These are phyloP conservation scores for Elaeagnus macrophylla DNA, from an alignment of 306 rosid genomes.

Conservation along the genomic window DNA sequence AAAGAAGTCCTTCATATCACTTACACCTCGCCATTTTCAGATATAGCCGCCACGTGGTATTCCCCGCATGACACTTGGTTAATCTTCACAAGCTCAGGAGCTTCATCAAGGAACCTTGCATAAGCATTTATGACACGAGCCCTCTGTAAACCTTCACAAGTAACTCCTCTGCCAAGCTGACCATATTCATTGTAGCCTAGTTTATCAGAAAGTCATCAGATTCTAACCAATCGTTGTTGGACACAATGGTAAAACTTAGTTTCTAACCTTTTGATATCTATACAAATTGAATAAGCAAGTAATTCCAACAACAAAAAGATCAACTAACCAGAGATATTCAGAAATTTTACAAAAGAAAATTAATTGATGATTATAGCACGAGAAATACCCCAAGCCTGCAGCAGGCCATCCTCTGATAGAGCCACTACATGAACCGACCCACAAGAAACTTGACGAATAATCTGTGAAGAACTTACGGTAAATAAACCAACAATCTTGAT, in stretches of 20 bases:
- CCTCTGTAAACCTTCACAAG: slow-evolving; percentile 87
- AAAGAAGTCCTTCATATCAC: slow-evolving; percentile 60
- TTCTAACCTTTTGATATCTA: slow-evolving; percentile 11
- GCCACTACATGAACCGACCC: slow-evolving; percentile 88
- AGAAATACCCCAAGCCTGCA: slow-evolving; percentile 89
- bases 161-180: slow-evolving; percentile 95
- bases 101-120: slow-evolving; percentile 85
- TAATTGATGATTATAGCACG: slow-evolving; percentile 10
- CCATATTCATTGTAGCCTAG: slow-evolving; percentile 96
- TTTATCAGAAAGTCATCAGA: slow-evolving; percentile 42
- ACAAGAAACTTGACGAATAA: slow-evolving; percentile 81
- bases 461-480: slow-evolving; percentile 24
- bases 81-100: slow-evolving; percentile 91
- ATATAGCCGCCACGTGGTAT: slow-evolving; percentile 88
- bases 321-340: not conserved
- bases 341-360: not conserved
- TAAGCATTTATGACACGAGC: slow-evolving; percentile 68
- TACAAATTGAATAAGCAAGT: slow-evolving; percentile 6
- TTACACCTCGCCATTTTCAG: slow-evolving; percentile 94
- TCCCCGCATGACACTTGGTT: slow-evolving; percentile 94
- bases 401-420: slow-evolving; percentile 70
- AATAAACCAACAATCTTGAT: not conserved
- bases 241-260: slow-evolving; percentile 17
- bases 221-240: slow-evolving; percentile 21
- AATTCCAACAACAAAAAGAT: slow-evolving; percentile 3